Base-by-base conservation (phyloP, 148 eudicot species). In the Rhododendron kiyosumense region DNA sequence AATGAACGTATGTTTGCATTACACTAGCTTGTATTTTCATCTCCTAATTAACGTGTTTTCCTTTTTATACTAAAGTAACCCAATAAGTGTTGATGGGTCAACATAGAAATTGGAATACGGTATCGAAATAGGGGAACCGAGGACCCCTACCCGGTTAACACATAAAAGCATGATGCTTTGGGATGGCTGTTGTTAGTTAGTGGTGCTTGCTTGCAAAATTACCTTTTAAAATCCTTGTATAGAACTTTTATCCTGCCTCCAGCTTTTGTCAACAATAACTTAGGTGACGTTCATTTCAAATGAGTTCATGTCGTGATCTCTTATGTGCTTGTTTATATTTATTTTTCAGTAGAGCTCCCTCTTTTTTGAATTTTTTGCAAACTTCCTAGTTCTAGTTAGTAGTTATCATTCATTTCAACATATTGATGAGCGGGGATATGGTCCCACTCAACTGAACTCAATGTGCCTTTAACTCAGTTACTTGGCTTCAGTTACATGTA, bases 1-100 rank as follows among this genome's bases (percentile, higher is more conserved):
- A 92, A 90, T 84, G 88, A 87, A 86, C 95, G 97, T 93, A 92
- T 67, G 94, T 83, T 67, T 84, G 13, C 81, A 78, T 71, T 61
- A 74, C 77, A 41, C 17, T 41, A 22, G 28, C 69, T 67, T 63
- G n/a, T 11, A 22, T 83, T 13, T 26, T 41, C 20, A 2, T 6
- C 46, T 83, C 28, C 28, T 20, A 71, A 15, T 71, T 14, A 69
- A 69, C 14, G 38, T 32, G 76, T 34, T 81, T 20, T 48, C 46
- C 15, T 5, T 32, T 38, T 1, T 75, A 15, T 18, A 61, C 51
- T 28, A 17, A 18, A 52, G 43, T 36, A 15, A 59, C 36, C 45
- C 26, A 13, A 26, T 81, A 15, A 51, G 30, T 67, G 26, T 83
- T 57, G 17, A 81, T 26, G 28, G 22, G 9, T 30, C 32, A 17